Conservation (phyloP, 345 rosid genomes). For the sweet orange (Citrus sinensis) region DNA sequence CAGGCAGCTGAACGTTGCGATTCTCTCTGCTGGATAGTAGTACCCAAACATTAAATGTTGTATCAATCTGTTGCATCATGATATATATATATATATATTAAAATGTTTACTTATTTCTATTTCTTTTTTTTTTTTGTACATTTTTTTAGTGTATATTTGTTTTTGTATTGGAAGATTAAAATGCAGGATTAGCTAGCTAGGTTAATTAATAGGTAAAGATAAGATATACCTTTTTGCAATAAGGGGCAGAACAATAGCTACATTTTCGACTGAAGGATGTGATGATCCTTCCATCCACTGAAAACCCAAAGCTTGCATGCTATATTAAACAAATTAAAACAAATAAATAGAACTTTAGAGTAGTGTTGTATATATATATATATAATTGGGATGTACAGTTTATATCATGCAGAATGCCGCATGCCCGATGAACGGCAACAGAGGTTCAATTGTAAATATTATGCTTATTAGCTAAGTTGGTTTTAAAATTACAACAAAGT, state of each 20-base stretch:
- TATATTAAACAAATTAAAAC: conserved; percentile 8
- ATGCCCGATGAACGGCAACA: too few relatives aligned
- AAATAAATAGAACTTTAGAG: background rate
- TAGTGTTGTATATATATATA: background rate
- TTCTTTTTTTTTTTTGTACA: too few relatives aligned
- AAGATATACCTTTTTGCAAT: conserved; percentile 46
- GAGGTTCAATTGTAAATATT: too few relatives aligned
- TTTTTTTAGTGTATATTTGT: too few relatives aligned
- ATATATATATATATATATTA: too few relatives aligned
- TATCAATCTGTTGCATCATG: conserved; percentile 38
- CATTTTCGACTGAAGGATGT: conserved; percentile 66
- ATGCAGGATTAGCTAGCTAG: too few relatives aligned
- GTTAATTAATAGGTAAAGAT: too few relatives aligned
- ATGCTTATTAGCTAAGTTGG: too few relatives aligned
- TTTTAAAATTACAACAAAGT: too few relatives aligned
- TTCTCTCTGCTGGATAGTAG: conserved; percentile 46
- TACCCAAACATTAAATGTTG: conserved; percentile 77
- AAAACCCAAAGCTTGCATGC: conserved; percentile 94
- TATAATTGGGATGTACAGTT: rapidly evolving
- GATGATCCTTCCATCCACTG: conserved; percentile 71
- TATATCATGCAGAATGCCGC: too few relatives aligned
- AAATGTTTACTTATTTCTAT: too few relatives aligned
- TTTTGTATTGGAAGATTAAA: too few relatives aligned
- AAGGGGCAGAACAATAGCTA: conserved; percentile 64
- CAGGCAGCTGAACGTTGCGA: conserved; percentile 40